Evolutionary conservation across 2,329 filamentous ascomycete species (phyloP), one percentile per base, ranked within the genome.

Genomic region (Seiridium unicorne): DNA sequence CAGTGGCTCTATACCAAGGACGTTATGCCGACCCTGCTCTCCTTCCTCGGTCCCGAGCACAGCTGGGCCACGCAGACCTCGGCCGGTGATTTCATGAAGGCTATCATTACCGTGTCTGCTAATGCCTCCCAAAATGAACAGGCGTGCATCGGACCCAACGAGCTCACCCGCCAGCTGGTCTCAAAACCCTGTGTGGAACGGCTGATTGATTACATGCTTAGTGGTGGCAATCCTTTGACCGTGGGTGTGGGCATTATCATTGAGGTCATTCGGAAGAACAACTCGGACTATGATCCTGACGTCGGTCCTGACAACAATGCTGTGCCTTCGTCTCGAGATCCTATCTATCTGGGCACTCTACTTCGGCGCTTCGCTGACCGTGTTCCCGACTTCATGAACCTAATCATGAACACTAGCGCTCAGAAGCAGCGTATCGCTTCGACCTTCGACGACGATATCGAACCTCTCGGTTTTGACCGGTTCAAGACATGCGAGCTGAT

Each of bases 401-500:
- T 98, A 26, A 93, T 99, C 64, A 86, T 93, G 72, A 92, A 92
- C 65, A 84, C 89, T 0, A 88, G 88, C 1, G 86, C 89, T 3
- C 88, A 89, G 68, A 89, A 90, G 71, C 86, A 89, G 51, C 87
- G 89, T 60, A 80, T 97, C 44, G 89, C 88, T 67, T 94, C 93
- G 3, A 95, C 95, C 0, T 99, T 96, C 79, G 93, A 93, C 57
- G 86, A 89, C 51, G 91, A 90, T 73, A 93, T 99, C 57, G 93
- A 98, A 74, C 94, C 95, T 3, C 83, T 99, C 8, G 95, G 95
- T 2, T 99, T 99, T 71, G 95, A 99, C 75, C 85, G 95, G 26
- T 99, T 99, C 81, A 99, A 99, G 81, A 98, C 95, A 0, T 99
- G 95, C 74, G 95, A 99, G 76, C 82, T 99, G 61, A 98, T 99